These are phyloP conservation scores for Pythium phragmiticola DNA, from an alignment of 352 stramenopile species.

Conservation along the genomic window DNA sequence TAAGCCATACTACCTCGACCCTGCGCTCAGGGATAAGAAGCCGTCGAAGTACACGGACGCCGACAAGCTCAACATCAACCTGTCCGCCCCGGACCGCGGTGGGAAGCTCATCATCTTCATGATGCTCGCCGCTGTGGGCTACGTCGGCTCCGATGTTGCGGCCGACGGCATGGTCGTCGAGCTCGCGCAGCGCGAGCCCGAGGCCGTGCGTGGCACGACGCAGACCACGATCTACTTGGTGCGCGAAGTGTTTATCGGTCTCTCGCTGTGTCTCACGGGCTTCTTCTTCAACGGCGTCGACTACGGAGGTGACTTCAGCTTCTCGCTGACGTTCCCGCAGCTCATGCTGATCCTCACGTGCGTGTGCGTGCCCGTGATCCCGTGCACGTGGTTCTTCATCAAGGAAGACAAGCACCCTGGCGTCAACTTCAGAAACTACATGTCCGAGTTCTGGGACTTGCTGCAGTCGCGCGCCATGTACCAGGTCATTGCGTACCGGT, in stretches of 20 bases:
- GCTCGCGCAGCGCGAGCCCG: conserved; percentile 35
- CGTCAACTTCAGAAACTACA: conserved; percentile 24
- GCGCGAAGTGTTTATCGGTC: conserved; percentile 17
- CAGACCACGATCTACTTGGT: conserved; percentile 19
- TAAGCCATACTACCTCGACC: conserved; percentile 26
- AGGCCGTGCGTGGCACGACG: conserved; percentile 18
- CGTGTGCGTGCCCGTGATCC: conserved; percentile 20
- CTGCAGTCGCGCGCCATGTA: conserved; percentile 23
- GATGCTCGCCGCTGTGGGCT: conserved; percentile 31
- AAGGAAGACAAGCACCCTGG: conserved; percentile 29
- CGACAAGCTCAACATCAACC: conserved; percentile 20
- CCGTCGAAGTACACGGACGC: neutral
- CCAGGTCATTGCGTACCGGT: conserved; percentile 16
- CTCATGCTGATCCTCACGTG: conserved; percentile 19
- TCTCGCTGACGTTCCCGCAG: conserved; percentile 18
- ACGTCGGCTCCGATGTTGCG: conserved; percentile 33
- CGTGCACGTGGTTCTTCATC: conserved; percentile 34
- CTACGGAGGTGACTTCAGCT: conserved; percentile 22
- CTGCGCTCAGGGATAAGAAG: conserved; percentile 9
- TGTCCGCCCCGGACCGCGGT: conserved; percentile 15
- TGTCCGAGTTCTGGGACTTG: conserved; percentile 32
- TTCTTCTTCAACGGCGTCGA: conserved; percentile 33
- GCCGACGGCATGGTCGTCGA: conserved; percentile 37
- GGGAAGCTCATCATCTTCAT: conserved; percentile 28
- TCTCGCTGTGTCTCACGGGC: conserved; percentile 18